These are phyloP conservation scores for Fusarium verticillioides DNA, from an alignment of 2,329 filamentous ascomycete species.

Conservation along the genomic window DNA sequence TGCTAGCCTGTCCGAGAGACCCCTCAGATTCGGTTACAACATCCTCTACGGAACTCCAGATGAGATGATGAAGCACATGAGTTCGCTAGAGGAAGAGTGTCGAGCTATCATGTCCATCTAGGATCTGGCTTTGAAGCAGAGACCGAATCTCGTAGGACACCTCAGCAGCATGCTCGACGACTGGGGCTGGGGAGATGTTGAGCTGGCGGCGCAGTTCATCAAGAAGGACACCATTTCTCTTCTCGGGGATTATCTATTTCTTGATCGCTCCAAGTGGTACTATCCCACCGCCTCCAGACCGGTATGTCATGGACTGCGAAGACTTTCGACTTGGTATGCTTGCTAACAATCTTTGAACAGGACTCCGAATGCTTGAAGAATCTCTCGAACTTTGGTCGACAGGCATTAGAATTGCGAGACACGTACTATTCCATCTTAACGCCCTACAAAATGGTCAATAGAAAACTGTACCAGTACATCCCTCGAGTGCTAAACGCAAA, in stretches of 20 bases:
- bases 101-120: constrained; percentile 24
- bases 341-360: neutral
- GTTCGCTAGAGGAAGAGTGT: constrained; percentile 2
- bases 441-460: neutral
- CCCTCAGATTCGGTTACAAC: constrained; percentile 28
- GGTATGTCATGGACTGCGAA: neutral
- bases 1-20: constrained; percentile 16
- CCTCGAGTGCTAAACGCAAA: neutral
- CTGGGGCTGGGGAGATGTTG: constrained; percentile 15
- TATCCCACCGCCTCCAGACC: constrained; percentile 5
- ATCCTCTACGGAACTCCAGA: constrained; percentile 2
- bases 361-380: neutral
- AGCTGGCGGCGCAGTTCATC: neutral
- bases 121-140: constrained; percentile 2
- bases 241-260: constrained; percentile 10
- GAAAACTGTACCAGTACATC: constrained; percentile 1
- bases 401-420: constrained; percentile 5
- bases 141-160: neutral
- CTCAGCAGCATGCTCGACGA: constrained; percentile 24
- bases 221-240: neutral
- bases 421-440: constrained; percentile 19
- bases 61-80: neutral
- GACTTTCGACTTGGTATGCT: neutral
- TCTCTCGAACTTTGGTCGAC: constrained; percentile 11
- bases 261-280: constrained; percentile 22